Percentiles rank a stretch among this genome's conserved stretches.
Conservation (phyloP, 2,329 filamentous ascomycete species). For the Clarireedia monteithiana region DNA sequence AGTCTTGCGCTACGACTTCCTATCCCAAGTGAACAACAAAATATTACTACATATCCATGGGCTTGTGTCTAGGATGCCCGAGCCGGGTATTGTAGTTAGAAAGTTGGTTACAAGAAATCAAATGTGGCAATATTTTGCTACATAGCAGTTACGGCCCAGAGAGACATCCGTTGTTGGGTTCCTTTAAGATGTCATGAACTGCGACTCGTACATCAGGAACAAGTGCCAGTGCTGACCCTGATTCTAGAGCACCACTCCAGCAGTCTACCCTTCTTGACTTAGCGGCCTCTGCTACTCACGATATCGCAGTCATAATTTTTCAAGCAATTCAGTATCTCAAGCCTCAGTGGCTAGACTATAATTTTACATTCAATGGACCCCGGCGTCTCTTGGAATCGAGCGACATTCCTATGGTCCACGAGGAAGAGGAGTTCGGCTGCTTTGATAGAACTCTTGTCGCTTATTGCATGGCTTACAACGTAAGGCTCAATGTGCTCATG, state of each 20-base stretch:
- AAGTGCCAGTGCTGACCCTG: neutral
- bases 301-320: constrained; percentile 55
- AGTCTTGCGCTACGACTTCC: neutral
- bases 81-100: too few relatives aligned
- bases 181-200: neutral
- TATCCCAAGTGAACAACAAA: too few relatives aligned
- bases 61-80: too few relatives aligned
- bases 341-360: constrained; percentile 56
- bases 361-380: constrained; percentile 55
- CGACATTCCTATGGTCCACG: constrained; percentile 35
- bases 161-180: too few relatives aligned
- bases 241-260: constrained; percentile 40
- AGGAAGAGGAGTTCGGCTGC: constrained; percentile 50
- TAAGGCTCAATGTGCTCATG: constrained; percentile 26
- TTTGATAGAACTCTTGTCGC: constrained; percentile 62
- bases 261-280: constrained; percentile 48
- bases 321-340: constrained; percentile 55
- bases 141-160: too few relatives aligned
- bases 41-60: too few relatives aligned
- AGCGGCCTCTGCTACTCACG: constrained; percentile 54
- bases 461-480: constrained; percentile 61
- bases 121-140: too few relatives aligned
- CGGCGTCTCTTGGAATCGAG: constrained; percentile 43
- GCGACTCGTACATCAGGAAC: neutral
- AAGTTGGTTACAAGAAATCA: too few relatives aligned